These are phyloP conservation scores for Rugonectria rugulosa DNA, from an alignment of 2,329 filamentous ascomycete species.

Conservation along the genomic window DNA sequence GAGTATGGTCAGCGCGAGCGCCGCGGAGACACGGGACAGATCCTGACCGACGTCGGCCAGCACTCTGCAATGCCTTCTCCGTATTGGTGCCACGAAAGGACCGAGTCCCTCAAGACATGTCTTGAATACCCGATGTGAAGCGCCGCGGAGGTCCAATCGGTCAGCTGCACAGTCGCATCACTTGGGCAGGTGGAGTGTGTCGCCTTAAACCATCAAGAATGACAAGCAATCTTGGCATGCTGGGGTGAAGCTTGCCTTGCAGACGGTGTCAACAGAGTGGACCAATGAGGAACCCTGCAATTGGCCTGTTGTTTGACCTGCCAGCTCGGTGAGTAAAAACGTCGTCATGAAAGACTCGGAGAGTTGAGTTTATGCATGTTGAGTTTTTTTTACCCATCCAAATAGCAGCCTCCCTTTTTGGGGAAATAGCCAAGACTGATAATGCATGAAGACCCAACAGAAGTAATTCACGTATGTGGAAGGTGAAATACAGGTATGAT, in stretches of 20 bases:
- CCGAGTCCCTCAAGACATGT: too few relatives aligned
- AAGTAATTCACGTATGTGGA: too few relatives aligned
- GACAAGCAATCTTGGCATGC: constrained; percentile 3
- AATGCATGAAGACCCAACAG: neutral
- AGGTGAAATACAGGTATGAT: neutral
- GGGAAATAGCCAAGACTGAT: too few relatives aligned
- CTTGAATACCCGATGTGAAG: too few relatives aligned
- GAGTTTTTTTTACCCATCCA: neutral
- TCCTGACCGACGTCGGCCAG: too few relatives aligned
- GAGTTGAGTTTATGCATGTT: neutral
- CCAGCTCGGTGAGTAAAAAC: neutral
- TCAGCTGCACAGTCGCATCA: too few relatives aligned
- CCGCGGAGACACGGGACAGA: too few relatives aligned
- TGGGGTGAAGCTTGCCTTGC: constrained; percentile 1
- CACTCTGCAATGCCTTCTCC: too few relatives aligned
- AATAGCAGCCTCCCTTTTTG: too few relatives aligned
- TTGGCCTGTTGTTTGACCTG: neutral
- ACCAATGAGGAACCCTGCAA: neutral
- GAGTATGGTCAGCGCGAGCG: neutral
- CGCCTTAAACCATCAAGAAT: neutral
- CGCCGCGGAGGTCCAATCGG: too few relatives aligned
- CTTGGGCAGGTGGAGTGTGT: neutral
- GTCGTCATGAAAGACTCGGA: neutral
- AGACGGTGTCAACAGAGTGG: constrained; percentile 7
- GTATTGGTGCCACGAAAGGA: too few relatives aligned